Evolutionary conservation across 192 early-diverging fungal genomes (phyloP), one percentile per base, ranked within the genome.

Genomic region (Backusella psychrophila): DNA sequence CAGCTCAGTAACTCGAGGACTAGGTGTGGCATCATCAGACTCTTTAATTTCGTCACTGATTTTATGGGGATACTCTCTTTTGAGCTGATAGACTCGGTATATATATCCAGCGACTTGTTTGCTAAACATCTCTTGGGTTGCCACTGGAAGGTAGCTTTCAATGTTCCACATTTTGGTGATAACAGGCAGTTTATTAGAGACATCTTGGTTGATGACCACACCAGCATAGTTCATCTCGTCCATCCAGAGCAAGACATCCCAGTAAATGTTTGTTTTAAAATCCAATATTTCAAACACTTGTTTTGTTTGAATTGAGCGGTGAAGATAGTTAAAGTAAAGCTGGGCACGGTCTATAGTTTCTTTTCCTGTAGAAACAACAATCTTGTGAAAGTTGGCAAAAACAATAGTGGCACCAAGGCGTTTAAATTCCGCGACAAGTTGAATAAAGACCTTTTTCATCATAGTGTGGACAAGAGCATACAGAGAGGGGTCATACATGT

Each of bases 131-230:
- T 75, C 78, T 73, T 96, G 94, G 14, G 93, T 81, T 15, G 86
- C 86, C 12, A 87, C 81, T 8, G 97, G 96, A 63, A 99, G 81
- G 76, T 95, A 96, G 44, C 96, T 92, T 72, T 88, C 89, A 41
- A 99, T 94, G 66, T 94, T 96, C 97, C 97, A 99, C 52, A 90
- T 81, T 93, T 96, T 94, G 71, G 86, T 84, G 49, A 91, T 85
- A 53, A 41, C 69, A 26, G 66, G n/a, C 1, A 4, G 44, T 9
- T 52, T 65, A 44, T 69, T 69, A 36, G 59, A 8, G 31, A 29
- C 39, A 19, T 35, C 69, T 17, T 63, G 35, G 19, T 73, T 66
- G 36, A 53, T 56, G 17, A 85, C 74, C 23, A 90, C 81, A 29
- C 94, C 91, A 21, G 94, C 96, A 80, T 89, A 96, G 82, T 99